Evolutionary conservation across 2,329 filamentous ascomycete species (phyloP).

Genomic region (Tothia fuscella): DNA sequence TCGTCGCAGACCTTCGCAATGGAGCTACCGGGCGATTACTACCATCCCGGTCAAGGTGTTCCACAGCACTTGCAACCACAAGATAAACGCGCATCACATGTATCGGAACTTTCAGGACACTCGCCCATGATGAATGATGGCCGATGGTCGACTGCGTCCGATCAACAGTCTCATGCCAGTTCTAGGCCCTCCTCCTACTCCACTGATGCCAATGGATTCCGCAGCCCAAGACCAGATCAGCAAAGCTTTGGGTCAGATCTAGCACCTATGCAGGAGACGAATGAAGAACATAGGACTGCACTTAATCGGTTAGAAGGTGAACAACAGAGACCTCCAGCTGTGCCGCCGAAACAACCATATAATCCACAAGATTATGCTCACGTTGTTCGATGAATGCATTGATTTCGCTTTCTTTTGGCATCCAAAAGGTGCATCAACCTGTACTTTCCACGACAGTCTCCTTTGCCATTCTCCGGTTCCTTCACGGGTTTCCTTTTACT

Average conservation of each 20-base stretch:
- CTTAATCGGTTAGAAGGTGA: constrained; percentile 16
- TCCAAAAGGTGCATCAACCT: too few species aligned
- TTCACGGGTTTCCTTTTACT: too few species aligned
- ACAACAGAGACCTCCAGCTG: constrained; percentile 10
- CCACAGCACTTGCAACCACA: constrained; percentile 19
- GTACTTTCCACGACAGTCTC: too few species aligned
- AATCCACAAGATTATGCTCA: too few species aligned
- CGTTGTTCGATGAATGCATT: too few species aligned
- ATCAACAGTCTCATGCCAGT: constrained; percentile 12
- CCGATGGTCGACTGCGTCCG: constrained; percentile 21
- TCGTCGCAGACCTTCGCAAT: constrained; percentile 19
- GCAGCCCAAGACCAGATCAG: constrained; percentile 23
- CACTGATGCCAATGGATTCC: constrained; percentile 19
- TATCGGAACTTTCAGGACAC: constrained; percentile 16
- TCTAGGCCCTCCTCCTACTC: constrained; percentile 26
- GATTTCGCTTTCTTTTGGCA: too few species aligned
- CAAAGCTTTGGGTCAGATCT: constrained; percentile 22
- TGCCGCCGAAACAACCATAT: too few species aligned
- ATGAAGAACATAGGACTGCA: constrained; percentile 20
- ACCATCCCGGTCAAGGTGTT: constrained; percentile 24
- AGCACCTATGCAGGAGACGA: constrained; percentile 22
- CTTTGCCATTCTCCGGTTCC: too few species aligned
- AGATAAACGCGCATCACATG: constrained; percentile 16
- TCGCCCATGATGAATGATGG: constrained; percentile 20
- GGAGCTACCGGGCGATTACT: constrained; percentile 32